These are phyloP conservation scores for Ilyonectria destructans DNA, from an alignment of 2,329 filamentous ascomycete species.

Conservation along the genomic window DNA sequence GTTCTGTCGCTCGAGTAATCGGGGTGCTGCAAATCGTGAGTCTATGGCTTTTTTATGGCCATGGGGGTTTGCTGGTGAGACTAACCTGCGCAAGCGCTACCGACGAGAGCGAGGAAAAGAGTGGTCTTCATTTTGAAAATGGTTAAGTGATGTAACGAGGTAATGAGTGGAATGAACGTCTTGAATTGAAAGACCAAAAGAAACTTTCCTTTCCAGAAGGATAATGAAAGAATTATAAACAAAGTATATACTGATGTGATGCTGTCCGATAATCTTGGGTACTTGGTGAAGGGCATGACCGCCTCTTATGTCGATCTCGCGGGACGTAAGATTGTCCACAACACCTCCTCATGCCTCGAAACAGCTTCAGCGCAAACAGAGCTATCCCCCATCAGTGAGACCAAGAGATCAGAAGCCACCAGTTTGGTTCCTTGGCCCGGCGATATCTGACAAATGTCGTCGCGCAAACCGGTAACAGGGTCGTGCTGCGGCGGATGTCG, in stretches of 20 bases:
- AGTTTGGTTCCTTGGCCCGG: slow-evolving; percentile 10
- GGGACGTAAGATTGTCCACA: background rate
- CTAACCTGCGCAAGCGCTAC: slow-evolving; percentile 42
- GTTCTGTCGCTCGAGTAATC: slow-evolving; percentile 48
- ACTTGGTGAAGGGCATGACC: background rate
- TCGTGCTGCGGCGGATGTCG: slow-evolving; percentile 38
- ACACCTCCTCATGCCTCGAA: slow-evolving; percentile 9
- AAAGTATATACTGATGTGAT: background rate
- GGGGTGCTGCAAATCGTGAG: slow-evolving; percentile 30
- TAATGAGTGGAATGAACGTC: slow-evolving; percentile 6
- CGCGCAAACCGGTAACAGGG: slow-evolving; percentile 31
- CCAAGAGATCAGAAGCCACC: slow-evolving; percentile 1
- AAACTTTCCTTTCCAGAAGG: slow-evolving; percentile 4
- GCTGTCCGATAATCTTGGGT: background rate
- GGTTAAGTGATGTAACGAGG: background rate
- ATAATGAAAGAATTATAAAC: background rate
- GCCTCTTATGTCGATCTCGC: slow-evolving; percentile 4
- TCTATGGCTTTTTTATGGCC: background rate
- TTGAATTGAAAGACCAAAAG: background rate
- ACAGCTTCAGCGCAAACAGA: background rate
- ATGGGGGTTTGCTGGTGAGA: background rate
- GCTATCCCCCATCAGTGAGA: background rate
- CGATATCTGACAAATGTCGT: slow-evolving; percentile 34
- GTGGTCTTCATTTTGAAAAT: slow-evolving; percentile 40
- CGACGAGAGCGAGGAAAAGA: slow-evolving; percentile 37